Evolutionary conservation across 345 rosid species (phyloP).

Genomic region (Linum tenue): DNA sequence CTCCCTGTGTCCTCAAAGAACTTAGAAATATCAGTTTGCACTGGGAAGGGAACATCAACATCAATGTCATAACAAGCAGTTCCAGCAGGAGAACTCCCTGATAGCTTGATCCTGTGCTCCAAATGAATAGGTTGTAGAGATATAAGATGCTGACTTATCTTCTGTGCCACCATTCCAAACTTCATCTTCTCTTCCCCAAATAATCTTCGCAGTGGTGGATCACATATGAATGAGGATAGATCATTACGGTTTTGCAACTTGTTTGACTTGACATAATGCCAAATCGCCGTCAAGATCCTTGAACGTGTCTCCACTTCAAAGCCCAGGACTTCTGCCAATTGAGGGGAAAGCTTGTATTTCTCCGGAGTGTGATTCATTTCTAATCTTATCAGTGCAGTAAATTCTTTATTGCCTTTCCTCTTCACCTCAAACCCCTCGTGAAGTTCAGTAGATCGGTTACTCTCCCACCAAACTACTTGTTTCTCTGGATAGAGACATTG

Average conservation of each 20-base stretch:
- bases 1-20: constrained; percentile 34
- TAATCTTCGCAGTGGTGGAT: constrained; percentile 41
- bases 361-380: constrained; percentile 52
- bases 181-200: constrained; percentile 51
- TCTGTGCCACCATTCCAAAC: constrained; percentile 37
- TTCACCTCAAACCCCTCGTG: constrained; percentile 58
- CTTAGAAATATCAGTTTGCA: constrained; percentile 37
- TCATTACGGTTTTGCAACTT: constrained; percentile 42
- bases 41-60: constrained; percentile 44
- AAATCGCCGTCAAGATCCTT: constrained; percentile 43
- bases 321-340: constrained; percentile 41
- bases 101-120: constrained; percentile 52
- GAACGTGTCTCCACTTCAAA: constrained; percentile 43
- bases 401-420: constrained; percentile 55
- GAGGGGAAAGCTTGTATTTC: constrained; percentile 44
- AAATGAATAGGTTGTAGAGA: constrained; percentile 45
- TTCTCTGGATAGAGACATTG: constrained; percentile 48
- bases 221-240: constrained; percentile 39
- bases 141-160: constrained; percentile 38
- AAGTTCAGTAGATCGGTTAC: constrained; percentile 40
- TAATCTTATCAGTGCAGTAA: constrained; percentile 40
- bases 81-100: constrained; percentile 44
- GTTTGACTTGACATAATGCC: constrained; percentile 49
- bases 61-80: constrained; percentile 46
- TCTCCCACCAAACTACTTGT: constrained; percentile 51